Percentiles rank a stretch among this genome's conserved stretches.
phyloP scores from a whole-genome alignment of 2,329 filamentous ascomycete species.

The Cordyceps pruinosa region DNA sequence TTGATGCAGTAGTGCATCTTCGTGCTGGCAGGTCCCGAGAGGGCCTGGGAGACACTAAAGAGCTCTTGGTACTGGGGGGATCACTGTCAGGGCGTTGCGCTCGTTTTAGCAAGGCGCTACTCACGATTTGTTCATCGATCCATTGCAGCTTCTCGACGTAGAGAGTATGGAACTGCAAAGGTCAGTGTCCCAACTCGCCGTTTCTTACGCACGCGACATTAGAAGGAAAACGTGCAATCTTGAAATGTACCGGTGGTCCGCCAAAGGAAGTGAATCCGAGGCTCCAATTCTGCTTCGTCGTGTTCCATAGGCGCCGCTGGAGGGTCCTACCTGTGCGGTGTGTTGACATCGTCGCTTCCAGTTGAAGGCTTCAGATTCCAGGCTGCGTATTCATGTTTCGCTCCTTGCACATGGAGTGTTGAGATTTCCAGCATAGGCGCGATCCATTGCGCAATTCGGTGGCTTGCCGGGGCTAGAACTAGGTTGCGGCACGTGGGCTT shows the following conservation, averaged over 20 bases:
- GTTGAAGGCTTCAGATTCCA: neutral
- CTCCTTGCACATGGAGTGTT: neutral
- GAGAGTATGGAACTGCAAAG: conserved; percentile 43
- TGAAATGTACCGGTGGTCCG: conserved; percentile 63
- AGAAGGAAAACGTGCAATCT: conserved; percentile 40
- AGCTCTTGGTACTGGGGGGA: conserved; percentile 59
- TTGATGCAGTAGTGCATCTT: conserved; percentile 67
- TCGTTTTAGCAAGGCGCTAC: neutral
- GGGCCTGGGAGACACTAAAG: conserved; percentile 61
- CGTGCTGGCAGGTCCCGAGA: conserved; percentile 61
- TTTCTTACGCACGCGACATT: neutral
- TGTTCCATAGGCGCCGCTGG: neutral
- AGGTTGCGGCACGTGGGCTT: conserved; percentile 3
- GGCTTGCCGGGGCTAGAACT: neutral
- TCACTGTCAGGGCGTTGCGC: neutral
- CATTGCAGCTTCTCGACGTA: conserved; percentile 56
- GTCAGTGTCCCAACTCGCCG: neutral
- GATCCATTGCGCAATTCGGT: neutral
- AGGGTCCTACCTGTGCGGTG: neutral
- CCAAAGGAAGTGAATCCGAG: conserved; percentile 60
- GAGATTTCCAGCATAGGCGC: neutral
- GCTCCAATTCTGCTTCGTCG: conserved; percentile 40
- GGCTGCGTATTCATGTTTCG: neutral
- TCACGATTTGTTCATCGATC: conserved; percentile 62
- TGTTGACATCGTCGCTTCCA: neutral